Conservation (phyloP, 1,139 yeast species). For the Geotrichum citri-aurantii region DNA sequence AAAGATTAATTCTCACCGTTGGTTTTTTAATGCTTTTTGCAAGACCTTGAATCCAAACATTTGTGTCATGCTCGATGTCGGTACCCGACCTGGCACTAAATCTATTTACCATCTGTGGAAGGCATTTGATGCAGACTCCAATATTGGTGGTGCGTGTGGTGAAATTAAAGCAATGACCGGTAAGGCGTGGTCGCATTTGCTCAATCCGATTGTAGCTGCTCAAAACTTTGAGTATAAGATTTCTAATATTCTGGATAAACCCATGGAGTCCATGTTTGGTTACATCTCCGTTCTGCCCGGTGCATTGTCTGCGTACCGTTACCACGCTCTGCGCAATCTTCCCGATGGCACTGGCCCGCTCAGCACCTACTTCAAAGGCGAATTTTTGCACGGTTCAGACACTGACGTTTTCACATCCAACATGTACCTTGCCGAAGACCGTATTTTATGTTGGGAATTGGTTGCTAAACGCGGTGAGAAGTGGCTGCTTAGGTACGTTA, state of each 20-base stretch:
- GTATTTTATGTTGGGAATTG: constrained; percentile 95
- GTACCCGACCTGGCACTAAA: constrained; percentile 83
- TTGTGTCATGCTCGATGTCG: constrained; percentile 81
- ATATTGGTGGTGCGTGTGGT: constrained; percentile 98
- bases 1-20: constrained; percentile 91
- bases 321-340: constrained; percentile 76
- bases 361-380: constrained; percentile 85
- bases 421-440: constrained; percentile 96
- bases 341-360: constrained; percentile 92
- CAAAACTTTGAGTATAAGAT: constrained; percentile 96
- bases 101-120: constrained; percentile 93
- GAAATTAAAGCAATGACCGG: constrained; percentile 95
- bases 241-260: constrained; percentile 93
- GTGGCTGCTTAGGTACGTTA: constrained; percentile 92
- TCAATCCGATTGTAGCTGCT: constrained; percentile 91
- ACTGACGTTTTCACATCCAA: constrained; percentile 89
- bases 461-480: constrained; percentile 80
- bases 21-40: constrained; percentile 93
- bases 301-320: constrained; percentile 91
- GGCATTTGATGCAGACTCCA: constrained; percentile 90
- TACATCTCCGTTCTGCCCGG: constrained; percentile 94
- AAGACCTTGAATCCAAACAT: constrained; percentile 82
- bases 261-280: constrained; percentile 88
- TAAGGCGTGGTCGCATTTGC: constrained; percentile 66
- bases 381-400: constrained; percentile 51